phyloP scores from a whole-genome alignment of 2,329 filamentous ascomycete species.

The Lachnellula hyalina region DNA sequence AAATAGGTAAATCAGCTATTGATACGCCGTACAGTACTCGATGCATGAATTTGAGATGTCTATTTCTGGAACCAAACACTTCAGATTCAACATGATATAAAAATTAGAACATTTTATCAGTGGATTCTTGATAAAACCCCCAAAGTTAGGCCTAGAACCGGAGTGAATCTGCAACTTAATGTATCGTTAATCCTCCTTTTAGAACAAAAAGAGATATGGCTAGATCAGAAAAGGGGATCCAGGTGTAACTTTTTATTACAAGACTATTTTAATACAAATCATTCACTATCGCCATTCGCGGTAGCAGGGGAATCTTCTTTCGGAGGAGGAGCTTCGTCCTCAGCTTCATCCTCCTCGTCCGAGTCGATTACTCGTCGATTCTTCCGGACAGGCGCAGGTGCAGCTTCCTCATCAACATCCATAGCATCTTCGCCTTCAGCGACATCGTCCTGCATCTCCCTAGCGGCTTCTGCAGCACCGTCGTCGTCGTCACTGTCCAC shows the following conservation, averaged over 20 bases:
- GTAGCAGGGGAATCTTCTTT: constrained; percentile 24
- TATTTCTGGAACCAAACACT: too few relatives aligned
- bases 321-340: constrained; percentile 10
- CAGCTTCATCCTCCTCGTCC: constrained; percentile 30
- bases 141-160: too few relatives aligned
- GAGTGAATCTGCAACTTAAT: too few relatives aligned
- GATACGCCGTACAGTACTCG: too few relatives aligned
- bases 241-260: background rate
- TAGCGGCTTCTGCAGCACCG: constrained; percentile 25
- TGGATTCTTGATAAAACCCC: too few relatives aligned
- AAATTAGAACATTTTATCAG: too few relatives aligned
- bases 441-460: constrained; percentile 26
- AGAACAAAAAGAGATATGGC: too few relatives aligned
- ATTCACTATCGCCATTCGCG: constrained; percentile 23
- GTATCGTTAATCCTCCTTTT: too few relatives aligned
- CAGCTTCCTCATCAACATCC: constrained; percentile 25
- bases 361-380: constrained; percentile 24
- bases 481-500: constrained; percentile 31
- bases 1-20: too few relatives aligned
- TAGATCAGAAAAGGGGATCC: too few relatives aligned
- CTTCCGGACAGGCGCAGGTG: constrained; percentile 20
- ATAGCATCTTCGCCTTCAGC: constrained; percentile 15
- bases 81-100: too few relatives aligned
- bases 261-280: background rate
- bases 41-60: too few relatives aligned